Evolutionary conservation across 2,329 filamentous ascomycete species (phyloP).

Genomic region (Fusarium sp.): DNA sequence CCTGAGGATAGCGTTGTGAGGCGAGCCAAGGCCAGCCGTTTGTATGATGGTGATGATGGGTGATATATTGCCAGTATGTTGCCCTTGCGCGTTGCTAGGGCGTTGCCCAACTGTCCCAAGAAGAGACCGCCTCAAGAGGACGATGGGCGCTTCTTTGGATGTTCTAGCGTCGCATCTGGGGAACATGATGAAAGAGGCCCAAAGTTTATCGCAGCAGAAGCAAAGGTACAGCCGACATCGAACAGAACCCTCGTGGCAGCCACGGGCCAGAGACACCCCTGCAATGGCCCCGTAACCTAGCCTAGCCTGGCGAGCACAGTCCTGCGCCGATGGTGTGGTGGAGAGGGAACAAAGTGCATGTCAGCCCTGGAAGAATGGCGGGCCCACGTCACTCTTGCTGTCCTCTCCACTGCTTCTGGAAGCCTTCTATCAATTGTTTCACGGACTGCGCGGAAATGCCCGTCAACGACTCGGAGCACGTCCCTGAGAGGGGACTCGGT

Average conservation of each 20-base stretch:
- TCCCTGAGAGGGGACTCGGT: constrained; percentile 25
- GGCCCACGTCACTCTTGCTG: constrained; percentile 31
- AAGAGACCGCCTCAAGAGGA: constrained; percentile 12
- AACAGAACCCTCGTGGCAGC: constrained; percentile 48
- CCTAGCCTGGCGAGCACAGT: constrained; percentile 1
- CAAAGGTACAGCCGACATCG: constrained; percentile 40
- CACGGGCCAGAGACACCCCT: constrained; percentile 48
- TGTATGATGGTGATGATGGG: background rate
- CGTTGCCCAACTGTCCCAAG: background rate
- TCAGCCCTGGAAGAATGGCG: constrained; percentile 41
- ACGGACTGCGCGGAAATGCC: constrained; percentile 41
- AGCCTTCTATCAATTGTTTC: constrained; percentile 49
- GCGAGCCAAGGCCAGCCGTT: constrained; percentile 11
- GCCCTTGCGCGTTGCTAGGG: constrained; percentile 4
- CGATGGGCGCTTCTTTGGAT: constrained; percentile 2
- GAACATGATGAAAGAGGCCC: constrained; percentile 30
- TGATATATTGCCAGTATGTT: background rate
- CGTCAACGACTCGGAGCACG: constrained; percentile 42
- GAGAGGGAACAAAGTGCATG: constrained; percentile 26
- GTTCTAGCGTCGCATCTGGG: constrained; percentile 40
- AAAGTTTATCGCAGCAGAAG: constrained; percentile 45
- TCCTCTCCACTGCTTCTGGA: constrained; percentile 49
- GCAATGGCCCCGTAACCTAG: constrained; percentile 25
- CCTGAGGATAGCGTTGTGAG: constrained; percentile 42
- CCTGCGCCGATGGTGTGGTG: constrained; percentile 24